Evolutionary conservation across 73 alveolate genomes (phyloP).

Genomic region (Paramecium caudatum): DNA sequence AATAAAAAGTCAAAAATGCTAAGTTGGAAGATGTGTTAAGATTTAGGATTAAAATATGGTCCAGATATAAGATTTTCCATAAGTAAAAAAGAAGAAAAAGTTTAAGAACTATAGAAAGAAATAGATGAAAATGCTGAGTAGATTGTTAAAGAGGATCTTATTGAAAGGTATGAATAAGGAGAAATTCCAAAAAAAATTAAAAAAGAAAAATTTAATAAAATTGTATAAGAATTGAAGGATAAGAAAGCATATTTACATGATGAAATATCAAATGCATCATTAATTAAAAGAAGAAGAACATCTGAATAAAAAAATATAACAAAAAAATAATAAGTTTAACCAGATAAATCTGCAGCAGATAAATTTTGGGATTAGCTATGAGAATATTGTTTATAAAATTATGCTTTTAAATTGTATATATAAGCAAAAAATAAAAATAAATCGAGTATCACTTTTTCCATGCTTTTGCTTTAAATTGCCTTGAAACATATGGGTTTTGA

Average conservation of each 20-base stretch:
- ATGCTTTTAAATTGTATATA: too few species aligned
- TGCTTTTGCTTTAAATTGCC: slow-evolving; percentile 45
- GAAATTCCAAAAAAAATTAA: slow-evolving; percentile 9
- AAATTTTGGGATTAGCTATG: slow-evolving; percentile 56
- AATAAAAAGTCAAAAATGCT: not conserved
- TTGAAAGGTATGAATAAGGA: slow-evolving; percentile 31
- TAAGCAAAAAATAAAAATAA: not conserved
- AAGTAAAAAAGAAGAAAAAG: not conserved
- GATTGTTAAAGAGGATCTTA: not conserved
- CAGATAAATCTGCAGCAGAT: not conserved
- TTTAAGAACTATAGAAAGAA: not conserved
- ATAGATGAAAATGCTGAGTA: slow-evolving; percentile 26
- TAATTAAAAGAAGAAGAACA: not conserved
- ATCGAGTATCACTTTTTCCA: slow-evolving; percentile 58
- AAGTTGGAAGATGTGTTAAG: not conserved
- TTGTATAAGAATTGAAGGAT: slow-evolving; percentile 17
- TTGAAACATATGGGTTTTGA: slow-evolving; percentile 26
- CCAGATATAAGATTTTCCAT: slow-evolving; percentile 42
- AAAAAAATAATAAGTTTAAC: not conserved
- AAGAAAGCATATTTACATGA: slow-evolving; percentile 24
- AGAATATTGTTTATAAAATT: too few species aligned
- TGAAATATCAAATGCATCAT: not conserved
- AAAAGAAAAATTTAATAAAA: not conserved
- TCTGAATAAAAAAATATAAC: slow-evolving; percentile 9
- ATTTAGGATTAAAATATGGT: slow-evolving; percentile 16